These are phyloP conservation scores for Physcomitrium patens DNA, from an alignment of 225 moss, liverwort and hornwort genomes.

Conservation along the genomic window DNA sequence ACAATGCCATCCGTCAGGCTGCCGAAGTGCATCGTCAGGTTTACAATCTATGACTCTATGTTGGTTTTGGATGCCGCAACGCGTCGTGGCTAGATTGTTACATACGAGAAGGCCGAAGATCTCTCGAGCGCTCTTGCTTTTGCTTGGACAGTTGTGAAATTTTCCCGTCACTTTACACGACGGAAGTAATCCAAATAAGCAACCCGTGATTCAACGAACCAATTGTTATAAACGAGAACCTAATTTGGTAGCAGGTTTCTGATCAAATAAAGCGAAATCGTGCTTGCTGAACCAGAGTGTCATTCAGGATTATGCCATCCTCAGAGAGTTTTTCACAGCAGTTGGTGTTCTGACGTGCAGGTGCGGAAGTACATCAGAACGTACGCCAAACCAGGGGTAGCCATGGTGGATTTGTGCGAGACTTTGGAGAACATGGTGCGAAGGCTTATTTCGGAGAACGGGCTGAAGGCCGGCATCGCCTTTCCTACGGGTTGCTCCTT, in stretches of 20 bases:
- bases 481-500: slow-evolving; percentile 97
- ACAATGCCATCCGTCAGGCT: slow-evolving; percentile 84
- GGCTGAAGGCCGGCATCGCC: slow-evolving; percentile 90
- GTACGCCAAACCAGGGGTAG: slow-evolving; percentile 88
- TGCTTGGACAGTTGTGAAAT: no score
- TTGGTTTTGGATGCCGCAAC: background rate
- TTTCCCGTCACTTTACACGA: no score
- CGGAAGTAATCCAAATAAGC: no score
- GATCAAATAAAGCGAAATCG: background rate
- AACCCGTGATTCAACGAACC: no score
- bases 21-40: slow-evolving; percentile 98
- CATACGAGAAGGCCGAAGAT: background rate
- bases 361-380: slow-evolving; percentile 89
- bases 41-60: background rate
- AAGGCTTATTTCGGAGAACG: slow-evolving; percentile 92
- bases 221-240: background rate
- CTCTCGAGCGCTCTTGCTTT: no score
- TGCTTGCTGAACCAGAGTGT: background rate
- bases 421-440: slow-evolving; percentile 96
- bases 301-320: background rate
- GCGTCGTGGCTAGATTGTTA: background rate
- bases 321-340: background rate
- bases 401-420: slow-evolving; percentile 89
- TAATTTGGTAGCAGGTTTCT: background rate
- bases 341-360: slow-evolving; percentile 37